phyloP scores from a whole-genome alignment of 306 rosid species.

The Sicyos edulis region DNA sequence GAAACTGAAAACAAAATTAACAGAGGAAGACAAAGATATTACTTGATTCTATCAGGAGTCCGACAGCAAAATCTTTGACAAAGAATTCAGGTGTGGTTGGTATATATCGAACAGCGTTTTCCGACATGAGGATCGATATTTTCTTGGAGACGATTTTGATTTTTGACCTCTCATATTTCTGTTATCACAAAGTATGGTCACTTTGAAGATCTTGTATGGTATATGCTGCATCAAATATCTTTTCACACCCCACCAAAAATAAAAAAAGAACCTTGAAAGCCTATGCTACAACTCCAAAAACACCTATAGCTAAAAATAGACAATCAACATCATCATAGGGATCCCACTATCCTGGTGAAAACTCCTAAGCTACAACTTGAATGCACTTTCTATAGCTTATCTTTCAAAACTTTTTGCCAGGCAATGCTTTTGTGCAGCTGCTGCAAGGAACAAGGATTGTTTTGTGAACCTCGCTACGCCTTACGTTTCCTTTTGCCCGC shows the following conservation, averaged over 20 bases:
- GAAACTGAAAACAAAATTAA: neutral
- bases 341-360: neutral
- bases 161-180: constrained; percentile 3
- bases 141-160: neutral
- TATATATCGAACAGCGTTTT: neutral
- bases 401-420: neutral
- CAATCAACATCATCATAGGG: neutral
- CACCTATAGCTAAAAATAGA: neutral
- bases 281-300: neutral
- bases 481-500: neutral
- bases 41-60: constrained; percentile 5
- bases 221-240: constrained; percentile 11
- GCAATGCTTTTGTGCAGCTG: neutral
- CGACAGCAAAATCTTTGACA: neutral
- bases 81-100: neutral
- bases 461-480: neutral
- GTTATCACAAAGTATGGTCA: neutral
- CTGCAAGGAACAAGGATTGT: neutral
- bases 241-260: neutral
- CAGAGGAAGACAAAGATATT: neutral
- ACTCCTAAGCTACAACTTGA: neutral
- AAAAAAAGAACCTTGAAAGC: neutral
- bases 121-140: neutral
- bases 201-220: neutral
- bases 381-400: neutral